phyloP scores from a whole-genome alignment of 2,329 filamentous ascomycete genomes.

The Monosporascus sp. region DNA sequence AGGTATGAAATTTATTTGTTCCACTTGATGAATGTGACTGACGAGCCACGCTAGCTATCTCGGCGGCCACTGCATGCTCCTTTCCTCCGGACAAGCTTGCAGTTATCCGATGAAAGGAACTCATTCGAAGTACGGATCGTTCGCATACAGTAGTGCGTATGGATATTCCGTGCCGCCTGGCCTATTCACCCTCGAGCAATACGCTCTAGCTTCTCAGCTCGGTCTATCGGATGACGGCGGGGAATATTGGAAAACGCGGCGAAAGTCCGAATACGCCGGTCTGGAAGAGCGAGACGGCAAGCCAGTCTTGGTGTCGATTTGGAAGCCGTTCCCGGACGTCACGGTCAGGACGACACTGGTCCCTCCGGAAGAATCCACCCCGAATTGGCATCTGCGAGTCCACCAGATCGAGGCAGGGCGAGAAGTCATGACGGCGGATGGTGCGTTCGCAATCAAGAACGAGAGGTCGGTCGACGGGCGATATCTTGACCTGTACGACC shows the following conservation, averaged over 20 bases:
- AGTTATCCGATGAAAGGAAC: slow-evolving; percentile 77
- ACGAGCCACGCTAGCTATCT: slow-evolving; percentile 40
- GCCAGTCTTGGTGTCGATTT: slow-evolving; percentile 61
- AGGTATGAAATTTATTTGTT: slow-evolving; percentile 28
- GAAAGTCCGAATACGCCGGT: slow-evolving; percentile 57
- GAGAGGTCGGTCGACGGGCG: slow-evolving; percentile 41
- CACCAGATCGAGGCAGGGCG: slow-evolving; percentile 57
- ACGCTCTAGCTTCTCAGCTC: slow-evolving; percentile 68
- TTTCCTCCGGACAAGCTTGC: slow-evolving; percentile 74
- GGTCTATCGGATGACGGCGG: slow-evolving; percentile 72
- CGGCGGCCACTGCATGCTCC: slow-evolving; percentile 70
- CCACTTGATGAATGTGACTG: slow-evolving; percentile 1
- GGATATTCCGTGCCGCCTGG: slow-evolving; percentile 74
- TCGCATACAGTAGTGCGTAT: slow-evolving; percentile 72
- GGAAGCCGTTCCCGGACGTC: slow-evolving; percentile 67
- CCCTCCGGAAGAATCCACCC: slow-evolving; percentile 50
- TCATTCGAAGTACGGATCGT: slow-evolving; percentile 75
- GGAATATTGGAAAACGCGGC: slow-evolving; percentile 73
- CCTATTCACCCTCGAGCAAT: slow-evolving; percentile 69
- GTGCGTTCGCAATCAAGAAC: slow-evolving; percentile 65
- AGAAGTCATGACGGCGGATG: slow-evolving; percentile 66
- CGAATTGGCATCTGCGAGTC: slow-evolving; percentile 65
- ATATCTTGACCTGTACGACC: slow-evolving; percentile 45
- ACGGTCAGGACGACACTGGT: slow-evolving; percentile 59
- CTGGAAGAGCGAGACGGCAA: slow-evolving; percentile 50